Conservation (phyloP, 2,329 filamentous ascomycete species). For the Phialocephala sp. region DNA sequence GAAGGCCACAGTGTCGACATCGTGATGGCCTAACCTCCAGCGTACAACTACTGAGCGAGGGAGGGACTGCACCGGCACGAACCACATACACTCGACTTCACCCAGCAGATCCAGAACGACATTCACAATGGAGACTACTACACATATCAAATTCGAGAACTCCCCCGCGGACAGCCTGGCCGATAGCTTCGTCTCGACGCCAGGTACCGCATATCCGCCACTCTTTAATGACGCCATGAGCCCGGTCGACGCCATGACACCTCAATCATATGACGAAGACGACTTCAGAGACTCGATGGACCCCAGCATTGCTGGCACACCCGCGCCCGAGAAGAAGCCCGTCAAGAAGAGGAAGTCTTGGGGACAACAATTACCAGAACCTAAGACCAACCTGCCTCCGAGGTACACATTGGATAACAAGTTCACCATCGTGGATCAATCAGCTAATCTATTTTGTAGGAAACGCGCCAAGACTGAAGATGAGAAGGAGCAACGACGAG, state of each 20-base stretch:
- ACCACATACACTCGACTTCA: not conserved
- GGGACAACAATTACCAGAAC: constrained; percentile 95
- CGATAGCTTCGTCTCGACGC: constrained; percentile 44
- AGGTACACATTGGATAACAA: constrained; percentile 59
- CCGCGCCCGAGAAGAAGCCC: constrained; percentile 67
- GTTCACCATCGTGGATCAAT: constrained; percentile 15
- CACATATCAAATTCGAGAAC: constrained; percentile 43
- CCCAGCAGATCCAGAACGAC: constrained; percentile 16
- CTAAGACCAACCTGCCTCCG: constrained; percentile 94
- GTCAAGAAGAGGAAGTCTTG: constrained; percentile 97
- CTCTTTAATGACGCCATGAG: constrained; percentile 42
- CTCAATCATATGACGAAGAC: constrained; percentile 43
- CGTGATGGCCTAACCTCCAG: constrained; percentile 17
- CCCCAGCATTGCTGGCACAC: constrained; percentile 37
- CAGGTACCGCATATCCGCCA: constrained; percentile 40
- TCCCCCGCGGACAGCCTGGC: constrained; percentile 41
- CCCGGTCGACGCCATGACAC: constrained; percentile 40
- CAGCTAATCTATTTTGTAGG: constrained; percentile 49
- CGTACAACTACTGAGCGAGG: constrained; percentile 20
- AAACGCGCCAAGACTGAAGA: constrained; percentile 99
- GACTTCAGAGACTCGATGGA: constrained; percentile 38
- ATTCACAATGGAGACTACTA: constrained; percentile 30
- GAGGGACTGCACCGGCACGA: not conserved
- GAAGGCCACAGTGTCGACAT: constrained; percentile 19
- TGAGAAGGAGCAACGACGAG: constrained; percentile 97